These are phyloP conservation scores for Lasiosphaeria hispida DNA, from an alignment of 495 filamentous ascomycete species.

Conservation along the genomic window DNA sequence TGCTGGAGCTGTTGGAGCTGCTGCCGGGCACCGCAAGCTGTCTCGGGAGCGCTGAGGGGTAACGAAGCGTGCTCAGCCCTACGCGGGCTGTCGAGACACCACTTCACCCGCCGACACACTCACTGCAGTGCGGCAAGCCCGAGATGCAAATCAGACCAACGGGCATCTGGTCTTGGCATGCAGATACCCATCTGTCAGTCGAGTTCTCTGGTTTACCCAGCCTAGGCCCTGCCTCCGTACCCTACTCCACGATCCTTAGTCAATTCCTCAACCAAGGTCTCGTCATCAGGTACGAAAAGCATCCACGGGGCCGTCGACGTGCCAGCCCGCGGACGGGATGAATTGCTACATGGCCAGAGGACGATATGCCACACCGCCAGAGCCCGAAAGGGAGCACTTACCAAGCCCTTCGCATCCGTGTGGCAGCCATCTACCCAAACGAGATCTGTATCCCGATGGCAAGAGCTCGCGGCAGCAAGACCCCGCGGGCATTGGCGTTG, in stretches of 20 bases:
- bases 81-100: not conserved
- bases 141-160: slow-evolving; percentile 10
- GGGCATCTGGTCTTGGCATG: slow-evolving; percentile 10
- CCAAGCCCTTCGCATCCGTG: slow-evolving; percentile 2
- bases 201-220: no score
- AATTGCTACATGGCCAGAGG: no score
- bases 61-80: slow-evolving; percentile 7
- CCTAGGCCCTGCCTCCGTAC: no score
- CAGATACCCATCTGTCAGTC: slow-evolving; percentile 7
- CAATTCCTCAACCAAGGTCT: no score
- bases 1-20: not conserved
- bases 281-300: not conserved
- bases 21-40: not conserved
- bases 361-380: slow-evolving; percentile 1
- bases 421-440: slow-evolving; percentile 4
- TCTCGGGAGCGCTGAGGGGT: slow-evolving; percentile 1
- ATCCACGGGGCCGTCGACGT: no score
- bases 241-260: no score
- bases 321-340: no score
- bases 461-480: not conserved
- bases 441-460: slow-evolving; percentile 6
- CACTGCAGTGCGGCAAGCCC: slow-evolving; percentile 6
- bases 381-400: not conserved
- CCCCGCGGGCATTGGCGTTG: not conserved
- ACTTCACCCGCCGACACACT: slow-evolving; percentile 2